Evolutionary conservation across 768 basidiomycete genomes (phyloP).

Genomic region (Leccinellum albellum): DNA sequence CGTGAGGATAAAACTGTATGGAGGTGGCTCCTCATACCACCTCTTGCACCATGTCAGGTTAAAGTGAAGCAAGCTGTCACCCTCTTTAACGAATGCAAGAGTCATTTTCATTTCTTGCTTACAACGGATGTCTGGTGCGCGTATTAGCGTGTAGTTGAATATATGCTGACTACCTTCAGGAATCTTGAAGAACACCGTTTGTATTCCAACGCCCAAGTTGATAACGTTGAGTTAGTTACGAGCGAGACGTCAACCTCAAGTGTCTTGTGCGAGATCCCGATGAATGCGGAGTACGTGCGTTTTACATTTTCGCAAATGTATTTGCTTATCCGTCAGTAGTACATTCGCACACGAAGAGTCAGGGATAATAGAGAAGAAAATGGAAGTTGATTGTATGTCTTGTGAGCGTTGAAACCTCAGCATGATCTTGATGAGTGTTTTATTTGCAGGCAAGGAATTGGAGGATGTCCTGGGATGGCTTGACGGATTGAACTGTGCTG

Average conservation of each 20-base stretch:
- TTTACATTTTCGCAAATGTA: not conserved
- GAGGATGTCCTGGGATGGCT: not conserved
- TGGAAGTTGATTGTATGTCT: not conserved
- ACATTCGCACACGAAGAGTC: not conserved
- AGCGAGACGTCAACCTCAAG: not conserved
- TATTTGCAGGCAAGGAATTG: not conserved
- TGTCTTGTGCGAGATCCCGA: not conserved
- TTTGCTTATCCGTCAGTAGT: not conserved
- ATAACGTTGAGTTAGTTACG: not conserved
- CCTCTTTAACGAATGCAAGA: not conserved
- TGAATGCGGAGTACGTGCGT: not conserved
- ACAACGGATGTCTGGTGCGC: constrained; percentile 2
- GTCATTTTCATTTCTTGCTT: not conserved
- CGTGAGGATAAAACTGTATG: not conserved
- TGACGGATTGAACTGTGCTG: not conserved
- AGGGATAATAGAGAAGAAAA: not conserved
- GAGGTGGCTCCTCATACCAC: not conserved
- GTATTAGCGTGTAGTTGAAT: not conserved
- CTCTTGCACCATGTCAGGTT: not conserved
- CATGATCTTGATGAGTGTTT: not conserved
- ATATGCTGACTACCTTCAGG: not conserved
- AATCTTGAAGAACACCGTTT: not conserved
- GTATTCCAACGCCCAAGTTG: not conserved
- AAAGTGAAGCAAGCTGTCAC: not conserved
- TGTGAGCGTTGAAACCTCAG: not conserved